phyloP scores from a whole-genome alignment of 352 stramenopile species.

The Pythium graminicola region DNA sequence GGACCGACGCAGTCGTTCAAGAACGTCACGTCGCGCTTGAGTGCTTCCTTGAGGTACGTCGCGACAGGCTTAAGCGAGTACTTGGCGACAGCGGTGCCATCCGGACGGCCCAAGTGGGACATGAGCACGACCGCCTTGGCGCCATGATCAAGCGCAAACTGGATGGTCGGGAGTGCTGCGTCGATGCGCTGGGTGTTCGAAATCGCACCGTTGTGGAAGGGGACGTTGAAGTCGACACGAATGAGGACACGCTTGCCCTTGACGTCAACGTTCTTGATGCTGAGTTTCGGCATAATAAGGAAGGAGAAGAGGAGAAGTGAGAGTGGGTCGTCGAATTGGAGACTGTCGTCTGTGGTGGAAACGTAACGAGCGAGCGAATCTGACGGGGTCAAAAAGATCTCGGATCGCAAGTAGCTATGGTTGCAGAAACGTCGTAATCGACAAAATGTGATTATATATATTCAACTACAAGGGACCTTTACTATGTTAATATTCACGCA shows the following conservation, averaged over 20 bases:
- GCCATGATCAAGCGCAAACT: constrained; percentile 96
- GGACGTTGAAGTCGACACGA: constrained; percentile 99
- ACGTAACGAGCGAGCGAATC: constrained; percentile 4
- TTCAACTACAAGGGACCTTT: too few species aligned
- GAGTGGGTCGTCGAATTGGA: constrained; percentile 17
- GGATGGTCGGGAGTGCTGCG: constrained; percentile 92
- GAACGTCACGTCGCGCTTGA: constrained; percentile 91
- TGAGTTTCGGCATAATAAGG: constrained; percentile 73
- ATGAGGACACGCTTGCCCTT: constrained; percentile 98
- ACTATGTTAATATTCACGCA: too few species aligned
- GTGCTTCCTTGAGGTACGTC: constrained; percentile 85
- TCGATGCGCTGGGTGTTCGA: constrained; percentile 99
- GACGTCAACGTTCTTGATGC: constrained; percentile 91
- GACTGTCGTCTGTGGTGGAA: constrained; percentile 6
- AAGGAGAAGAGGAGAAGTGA: neutral
- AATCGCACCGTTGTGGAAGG: constrained; percentile 93
- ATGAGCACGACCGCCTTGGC: constrained; percentile 97
- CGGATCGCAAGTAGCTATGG: too few species aligned
- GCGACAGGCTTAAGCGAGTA: constrained; percentile 95
- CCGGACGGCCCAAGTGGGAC: constrained; percentile 97
- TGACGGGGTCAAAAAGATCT: too few species aligned
- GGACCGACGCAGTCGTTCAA: constrained; percentile 94
- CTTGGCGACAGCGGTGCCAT: constrained; percentile 91
- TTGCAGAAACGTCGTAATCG: constrained; percentile 26
- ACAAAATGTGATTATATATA: too few species aligned